Evolutionary conservation across 179 eudicot genomes (phyloP), one percentile per base, ranked within the genome.

Genomic region (Monotropa hypopitys): DNA sequence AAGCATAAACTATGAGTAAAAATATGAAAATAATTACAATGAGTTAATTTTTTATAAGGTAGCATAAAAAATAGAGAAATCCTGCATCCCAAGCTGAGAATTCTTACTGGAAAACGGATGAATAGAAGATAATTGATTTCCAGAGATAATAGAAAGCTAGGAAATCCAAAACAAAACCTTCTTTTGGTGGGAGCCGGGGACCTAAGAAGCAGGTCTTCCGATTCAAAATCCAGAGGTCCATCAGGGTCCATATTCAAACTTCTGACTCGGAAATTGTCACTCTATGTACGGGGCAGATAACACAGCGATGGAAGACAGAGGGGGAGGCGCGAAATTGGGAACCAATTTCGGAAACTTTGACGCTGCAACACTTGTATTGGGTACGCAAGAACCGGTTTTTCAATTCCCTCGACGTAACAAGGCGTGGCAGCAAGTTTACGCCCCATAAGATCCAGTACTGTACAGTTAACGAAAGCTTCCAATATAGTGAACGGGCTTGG

Each of bases 141-240:
- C 2, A 43, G 16, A 56, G 7, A 16, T 45, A 35, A 20, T 67
- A 11, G 11, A 32, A 49, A 49, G 43, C 18, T 4, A 77, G 7
- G 62, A 2, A 15, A 23, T 28, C 54, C 45, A 32, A 61, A 45
- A 16, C 5, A 47, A 69, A 76, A 86, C 88, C 80, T 81, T 81
- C 76, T 81, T 69, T 83, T 81, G 23, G 77, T 21, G 45, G 47
- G 49, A 51, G 74, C 74, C 12, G 78, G 83, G 50, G 86, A 69
- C 49, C 72, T 54, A 0, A 20, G 72, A 21, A 70, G n/a, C 28
- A 77, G 76, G 26, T 79, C 86, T 74, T 86, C 88, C 5, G 76
- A 69, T 26, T 86, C 86, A 66, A 86, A 81, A 59, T 81, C 88
- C 51, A 86, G 56, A 32, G 80, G 86, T 7, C 70, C 81, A 30